Evolutionary conservation across 805 yeast genomes (phyloP), one percentile per base, ranked within the genome.

Genomic region (Saccharomycopsis synnaedendra): DNA sequence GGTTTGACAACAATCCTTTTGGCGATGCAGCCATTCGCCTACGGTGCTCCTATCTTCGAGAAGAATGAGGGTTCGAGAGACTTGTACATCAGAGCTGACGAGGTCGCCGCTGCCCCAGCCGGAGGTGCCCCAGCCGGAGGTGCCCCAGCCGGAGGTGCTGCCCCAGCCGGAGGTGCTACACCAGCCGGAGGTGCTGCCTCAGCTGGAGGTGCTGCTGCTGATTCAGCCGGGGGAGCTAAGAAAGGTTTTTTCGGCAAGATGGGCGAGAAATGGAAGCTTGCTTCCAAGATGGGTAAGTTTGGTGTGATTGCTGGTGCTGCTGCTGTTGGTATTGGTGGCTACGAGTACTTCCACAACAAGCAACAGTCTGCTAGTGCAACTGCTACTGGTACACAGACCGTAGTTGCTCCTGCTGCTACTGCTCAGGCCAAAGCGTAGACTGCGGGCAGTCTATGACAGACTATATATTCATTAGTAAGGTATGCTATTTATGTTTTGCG

Each of bases 291-390:
- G 19, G 36, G 44, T 40, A 45, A 45, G n/a, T 41, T 41, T 41
- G 48, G 48, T 28, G 46, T 45, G 5, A 44, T 33, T 28, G 39
- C 32, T 10, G 45, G 33, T 28, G 48, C 41, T 28, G 48, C 48
- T 30, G 48, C 48, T 32, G 48, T 36, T 30, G 48, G 33, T 3
- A 7, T 45, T n/a, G 40, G 37, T 29, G 48, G 19, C 19, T 19
- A 19, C 19, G 19, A 19, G 19, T 19, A 32, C 4, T 39, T 37
- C 10, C 41, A 45, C 31, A 35, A 41, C 11, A 7, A 8, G n/a
- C 9, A 19, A 8, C 11, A 19, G 29, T 11, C 41, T n/a, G 41
- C 8, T 29, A 39, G 41, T n/a, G 11, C 37, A 10, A 34, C n/a
- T 34, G 37, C 37, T n/a, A 34, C 37, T 34, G 37, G n/a, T 34